Base-by-base conservation (phyloP, 441 rosid genomes). In the Gossypium aridum region DNA sequence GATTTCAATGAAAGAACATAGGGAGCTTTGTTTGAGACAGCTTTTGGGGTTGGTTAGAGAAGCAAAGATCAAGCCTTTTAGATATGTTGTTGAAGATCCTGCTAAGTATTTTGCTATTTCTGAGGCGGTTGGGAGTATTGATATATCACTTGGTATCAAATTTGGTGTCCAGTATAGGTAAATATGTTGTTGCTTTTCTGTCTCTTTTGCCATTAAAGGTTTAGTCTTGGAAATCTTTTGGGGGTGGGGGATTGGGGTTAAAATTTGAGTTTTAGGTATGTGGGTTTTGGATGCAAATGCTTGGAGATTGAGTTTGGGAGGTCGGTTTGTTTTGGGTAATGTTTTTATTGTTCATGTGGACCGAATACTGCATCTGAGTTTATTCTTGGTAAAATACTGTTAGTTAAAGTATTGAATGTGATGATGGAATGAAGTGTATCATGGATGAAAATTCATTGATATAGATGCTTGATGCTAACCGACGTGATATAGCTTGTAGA, bases 101-200 rank as follows among this genome's bases (percentile, higher is more conserved):
- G 83, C 49, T 0, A 85, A 83, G 88, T 93, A 93, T 76, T 93
- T 92, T 76, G 96, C 99, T 16, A 84, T 92, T 60, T n/a, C 63
- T 23, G 98, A 93, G 85, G 99, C 98, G 62, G 92, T 80, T 78
- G 99, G 99, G 16, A 84, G 93, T 73, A 81, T 91, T 4, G 99
- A 96, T 63, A 90, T 93, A 80, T 93, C 99, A 43, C 88, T 96
- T 82, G 97, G 88, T 65, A 91, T 96, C 88, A 93, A 93, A 86
- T 69, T 93, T 81, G 99, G 98, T 7, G 98, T 92, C 45, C 97
- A 96, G 31, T 93, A 81, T 85, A 96, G 98, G 98, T 96, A 63
- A 25, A 31, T 9, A 20, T 64, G 14, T 61, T 49, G 9, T 66
- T 55, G 16, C 16, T 8, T 71, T 51, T 39, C 34, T 4, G 16